Base-by-base conservation (phyloP, 2,329 filamentous ascomycete species). In the Penicillium occitanis region DNA sequence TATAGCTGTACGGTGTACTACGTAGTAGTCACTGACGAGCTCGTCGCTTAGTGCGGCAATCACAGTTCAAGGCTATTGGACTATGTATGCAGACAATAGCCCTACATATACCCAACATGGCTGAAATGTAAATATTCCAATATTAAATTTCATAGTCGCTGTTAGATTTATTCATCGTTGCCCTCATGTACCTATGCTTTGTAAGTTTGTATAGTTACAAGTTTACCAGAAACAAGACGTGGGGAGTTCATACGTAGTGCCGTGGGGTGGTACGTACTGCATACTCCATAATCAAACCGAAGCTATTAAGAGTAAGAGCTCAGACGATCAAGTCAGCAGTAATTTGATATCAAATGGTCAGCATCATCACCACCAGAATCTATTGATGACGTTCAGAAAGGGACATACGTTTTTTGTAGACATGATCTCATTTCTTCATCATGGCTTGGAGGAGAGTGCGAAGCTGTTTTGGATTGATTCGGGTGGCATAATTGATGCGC, bases 251-350 rank as follows among this genome's bases (percentile, higher is more conserved):
- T 42, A 59, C 35, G 8, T 42, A 28, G 37, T 28, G 17, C 51
- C 51, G 51, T 35, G 30, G 28, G 37, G 37, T 11, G 37, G n/a
- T 30, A 19, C 46, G 4, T 48, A 13, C 33, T 51, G 17, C 14
- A 28, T 60, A 44, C 37, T 46, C 57, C 57, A 60, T 42, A 44
- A 30, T 44, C 53, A 57, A 37, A 37, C 11, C 53, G 53, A 40
- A 57, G 30, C 57, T 60, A 33, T 46, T 30, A 42, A 44, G 37
- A 60, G 57, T 60, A 60, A 60, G 57, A 60, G 57, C 57, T 60
- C 57, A 46, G 57, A 60, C 57, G 57, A 60, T 60, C 57, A 60
- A 28, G 14, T 40, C 11, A n/a, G 35, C 57, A 5, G 14, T 28
- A 25, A 22, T 42, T 42, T 30, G 22, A 51, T 30, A 14, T 60